Evolutionary conservation across 805 yeast genomes (phyloP).

Genomic region (Phaffomyces opuntiae): DNA sequence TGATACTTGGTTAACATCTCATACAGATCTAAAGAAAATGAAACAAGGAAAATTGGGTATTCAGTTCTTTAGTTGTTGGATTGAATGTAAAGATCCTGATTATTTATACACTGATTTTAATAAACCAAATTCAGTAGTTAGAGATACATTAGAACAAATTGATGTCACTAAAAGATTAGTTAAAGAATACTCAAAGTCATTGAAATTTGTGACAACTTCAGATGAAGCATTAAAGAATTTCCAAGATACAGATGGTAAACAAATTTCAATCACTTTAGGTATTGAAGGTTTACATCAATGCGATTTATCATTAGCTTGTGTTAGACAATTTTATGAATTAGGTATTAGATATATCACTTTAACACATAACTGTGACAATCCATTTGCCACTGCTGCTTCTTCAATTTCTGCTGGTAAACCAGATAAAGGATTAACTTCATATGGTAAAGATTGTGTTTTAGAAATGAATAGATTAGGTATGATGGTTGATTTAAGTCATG

Average conservation of each 20-base stretch:
- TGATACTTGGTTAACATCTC: constrained; percentile 32
- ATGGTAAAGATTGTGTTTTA: constrained; percentile 28
- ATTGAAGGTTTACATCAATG: constrained; percentile 50
- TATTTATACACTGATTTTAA: constrained; percentile 38
- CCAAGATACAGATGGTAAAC: constrained; percentile 17
- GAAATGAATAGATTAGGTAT: constrained; percentile 47
- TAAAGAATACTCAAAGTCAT: constrained; percentile 30
- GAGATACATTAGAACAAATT: constrained; percentile 49
- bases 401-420: constrained; percentile 37
- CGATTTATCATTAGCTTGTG: constrained; percentile 41
- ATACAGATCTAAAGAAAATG: constrained; percentile 38
- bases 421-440: constrained; percentile 37
- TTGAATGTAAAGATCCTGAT: constrained; percentile 37
- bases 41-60: constrained; percentile 39
- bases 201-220: constrained; percentile 35
- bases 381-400: constrained; percentile 50
- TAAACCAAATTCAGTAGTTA: constrained; percentile 34
- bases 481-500: constrained; percentile 47
- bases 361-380: constrained; percentile 51
- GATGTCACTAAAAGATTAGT: constrained; percentile 42
- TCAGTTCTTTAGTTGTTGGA: constrained; percentile 45
- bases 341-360: constrained; percentile 50
- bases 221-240: constrained; percentile 34
- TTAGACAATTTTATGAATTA: constrained; percentile 40
- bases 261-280: constrained; percentile 43